Evolutionary conservation across 2,329 filamentous ascomycete species (phyloP).

Genomic region (Penicillium glabrum): DNA sequence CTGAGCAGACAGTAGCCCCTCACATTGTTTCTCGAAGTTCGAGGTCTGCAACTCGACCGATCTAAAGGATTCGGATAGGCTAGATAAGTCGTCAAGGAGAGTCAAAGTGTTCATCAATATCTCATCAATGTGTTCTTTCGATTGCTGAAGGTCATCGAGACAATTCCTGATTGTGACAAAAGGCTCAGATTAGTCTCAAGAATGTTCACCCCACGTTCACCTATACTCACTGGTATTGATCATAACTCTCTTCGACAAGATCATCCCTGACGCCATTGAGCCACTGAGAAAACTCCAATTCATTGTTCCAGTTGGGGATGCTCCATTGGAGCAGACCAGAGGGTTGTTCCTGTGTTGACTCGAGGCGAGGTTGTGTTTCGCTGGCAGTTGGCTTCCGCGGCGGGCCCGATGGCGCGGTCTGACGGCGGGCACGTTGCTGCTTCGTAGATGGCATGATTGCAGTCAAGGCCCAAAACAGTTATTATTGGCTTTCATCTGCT

Average conservation of each 20-base stretch:
- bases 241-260: conserved; percentile 77
- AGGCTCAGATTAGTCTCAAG: conserved; percentile 8
- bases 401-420: conserved; percentile 37
- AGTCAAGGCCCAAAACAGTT: conserved; percentile 7
- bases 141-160: conserved; percentile 75
- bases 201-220: conserved; percentile 7
- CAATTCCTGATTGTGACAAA: conserved; percentile 59
- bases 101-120: conserved; percentile 75
- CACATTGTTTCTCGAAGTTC: conserved; percentile 90
- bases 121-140: conserved; percentile 76
- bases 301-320: conserved; percentile 40
- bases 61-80: conserved; percentile 81
- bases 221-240: conserved; percentile 71
- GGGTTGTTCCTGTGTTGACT: conserved; percentile 11
- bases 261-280: conserved; percentile 62
- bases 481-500: background rate
- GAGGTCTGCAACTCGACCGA: conserved; percentile 86
- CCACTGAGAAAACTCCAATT: conserved; percentile 60
- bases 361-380: conserved; percentile 17
- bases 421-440: conserved; percentile 36
- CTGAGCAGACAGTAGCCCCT: conserved; percentile 81
- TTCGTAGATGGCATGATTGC: conserved; percentile 27
- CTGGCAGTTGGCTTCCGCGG: conserved; percentile 28
- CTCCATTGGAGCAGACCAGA: conserved; percentile 4
- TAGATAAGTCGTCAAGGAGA: conserved; percentile 73